These are phyloP conservation scores for Stemphylium lycopersici DNA, from an alignment of 2,329 filamentous ascomycete species.

Conservation along the genomic window DNA sequence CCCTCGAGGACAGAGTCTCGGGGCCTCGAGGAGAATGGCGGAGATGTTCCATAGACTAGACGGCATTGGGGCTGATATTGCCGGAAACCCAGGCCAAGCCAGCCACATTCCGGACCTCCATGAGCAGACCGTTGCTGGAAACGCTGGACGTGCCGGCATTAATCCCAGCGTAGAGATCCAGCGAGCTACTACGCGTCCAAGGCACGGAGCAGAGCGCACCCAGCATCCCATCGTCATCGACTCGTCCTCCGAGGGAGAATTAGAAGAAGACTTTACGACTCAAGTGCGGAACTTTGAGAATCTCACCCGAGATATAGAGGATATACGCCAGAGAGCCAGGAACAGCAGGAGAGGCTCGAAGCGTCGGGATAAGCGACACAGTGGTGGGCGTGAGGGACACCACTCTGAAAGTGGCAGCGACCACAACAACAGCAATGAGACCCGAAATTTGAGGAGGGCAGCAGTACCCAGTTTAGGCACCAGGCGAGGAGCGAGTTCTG, in stretches of 20 bases:
- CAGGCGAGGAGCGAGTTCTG: background rate
- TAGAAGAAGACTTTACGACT: conserved; percentile 7
- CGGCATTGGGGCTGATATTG: background rate
- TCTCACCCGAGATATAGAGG: conserved; percentile 14
- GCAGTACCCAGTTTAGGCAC: too few relatives aligned
- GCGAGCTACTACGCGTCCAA: background rate
- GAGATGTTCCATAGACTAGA: background rate
- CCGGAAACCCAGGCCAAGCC: background rate
- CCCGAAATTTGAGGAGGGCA: too few relatives aligned
- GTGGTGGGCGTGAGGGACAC: background rate
- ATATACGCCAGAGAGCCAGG: conserved; percentile 14
- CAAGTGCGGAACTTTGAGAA: conserved; percentile 10
- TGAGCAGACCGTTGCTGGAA: too few relatives aligned
- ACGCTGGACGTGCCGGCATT: too few relatives aligned
- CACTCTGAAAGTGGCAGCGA: background rate
- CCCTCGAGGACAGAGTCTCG: background rate
- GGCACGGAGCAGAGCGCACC: background rate
- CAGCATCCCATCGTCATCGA: conserved; percentile 6
- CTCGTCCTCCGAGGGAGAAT: conserved; percentile 7
- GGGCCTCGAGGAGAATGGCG: background rate
- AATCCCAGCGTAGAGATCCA: too few relatives aligned
- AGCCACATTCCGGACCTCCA: too few relatives aligned
- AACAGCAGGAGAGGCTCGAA: conserved; percentile 1
- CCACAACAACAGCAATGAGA: background rate
- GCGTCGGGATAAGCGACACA: background rate